A percentile compares a stretch with the other conserved stretches of the same genome.
phyloP scores from a whole-genome alignment of 192 early-diverging fungal genomes.

The Umbelopsis isabellina region DNA sequence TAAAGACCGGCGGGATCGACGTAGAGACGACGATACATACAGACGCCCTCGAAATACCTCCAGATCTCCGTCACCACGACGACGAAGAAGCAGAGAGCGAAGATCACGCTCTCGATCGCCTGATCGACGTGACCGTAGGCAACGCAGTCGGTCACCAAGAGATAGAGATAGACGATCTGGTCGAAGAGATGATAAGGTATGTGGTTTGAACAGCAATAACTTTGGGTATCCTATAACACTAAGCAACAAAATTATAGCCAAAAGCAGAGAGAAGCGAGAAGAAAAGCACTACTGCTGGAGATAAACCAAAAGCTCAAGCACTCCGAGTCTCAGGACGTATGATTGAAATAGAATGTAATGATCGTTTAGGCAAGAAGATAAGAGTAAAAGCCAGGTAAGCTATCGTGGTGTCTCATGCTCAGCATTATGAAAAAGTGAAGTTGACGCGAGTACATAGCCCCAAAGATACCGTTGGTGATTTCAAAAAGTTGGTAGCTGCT shows the following conservation, averaged over 20 bases:
- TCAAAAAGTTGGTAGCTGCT: conserved; percentile 86
- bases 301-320: conserved; percentile 3
- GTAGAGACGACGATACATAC: conserved; percentile 10
- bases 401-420: neutral
- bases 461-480: conserved; percentile 81
- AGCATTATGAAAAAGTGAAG: neutral
- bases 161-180: conserved; percentile 9
- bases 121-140: neutral
- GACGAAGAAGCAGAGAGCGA: conserved; percentile 2
- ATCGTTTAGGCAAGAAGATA: conserved; percentile 90
- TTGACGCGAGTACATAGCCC: conserved; percentile 46
- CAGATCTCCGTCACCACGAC: conserved; percentile 6
- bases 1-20: neutral
- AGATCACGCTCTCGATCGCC: conserved; percentile 10
- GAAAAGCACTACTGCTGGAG: neutral
- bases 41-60: neutral
- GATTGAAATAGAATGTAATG: conserved; percentile 81
- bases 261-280: neutral
- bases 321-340: conserved; percentile 32
- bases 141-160: conserved; percentile 21
- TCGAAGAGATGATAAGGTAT: conserved; percentile 21
- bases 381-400: conserved; percentile 85
- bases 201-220: neutral
- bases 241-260: neutral
- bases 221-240: too few relatives aligned